Percentiles rank a stretch among this genome's conserved stretches.
phyloP scores from a whole-genome alignment of 2,329 filamentous ascomycete genomes.

The Pseudovirgaria hyperparasitica region DNA sequence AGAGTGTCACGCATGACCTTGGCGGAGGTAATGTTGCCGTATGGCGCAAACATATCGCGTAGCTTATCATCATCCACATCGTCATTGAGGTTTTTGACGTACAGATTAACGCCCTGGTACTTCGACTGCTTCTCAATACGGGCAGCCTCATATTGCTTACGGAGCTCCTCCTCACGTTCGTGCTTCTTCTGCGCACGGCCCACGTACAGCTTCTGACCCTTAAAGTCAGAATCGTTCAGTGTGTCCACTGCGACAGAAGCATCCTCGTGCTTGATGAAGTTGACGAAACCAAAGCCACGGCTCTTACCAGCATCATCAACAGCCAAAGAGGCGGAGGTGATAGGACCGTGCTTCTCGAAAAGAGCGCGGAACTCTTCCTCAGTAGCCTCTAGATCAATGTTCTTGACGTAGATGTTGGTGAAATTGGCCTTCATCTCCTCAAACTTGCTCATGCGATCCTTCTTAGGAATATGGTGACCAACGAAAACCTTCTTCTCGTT shows the following conservation, averaged over 20 bases:
- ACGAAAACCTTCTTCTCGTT: conserved; percentile 99
- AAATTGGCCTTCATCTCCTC: conserved; percentile 99
- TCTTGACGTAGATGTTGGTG: conserved; percentile 99
- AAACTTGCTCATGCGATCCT: conserved; percentile 99
- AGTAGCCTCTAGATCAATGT: conserved; percentile 70
- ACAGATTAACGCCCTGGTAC: conserved; percentile 98
- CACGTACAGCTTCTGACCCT: conserved; percentile 91
- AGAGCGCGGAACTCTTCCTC: conserved; percentile 92
- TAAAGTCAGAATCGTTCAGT: conserved; percentile 84
- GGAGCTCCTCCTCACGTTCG: conserved; percentile 97
- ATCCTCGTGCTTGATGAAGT: conserved; percentile 84
- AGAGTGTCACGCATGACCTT: conserved; percentile 94
- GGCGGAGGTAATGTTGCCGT: conserved; percentile 90
- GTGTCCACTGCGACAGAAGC: conserved; percentile 79
- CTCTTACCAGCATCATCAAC: conserved; percentile 83
- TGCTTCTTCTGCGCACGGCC: conserved; percentile 99
- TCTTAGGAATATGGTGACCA: conserved; percentile 98
- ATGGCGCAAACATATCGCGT: conserved; percentile 81
- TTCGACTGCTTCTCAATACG: conserved; percentile 97
- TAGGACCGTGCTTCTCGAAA: conserved; percentile 84
- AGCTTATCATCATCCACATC: conserved; percentile 97
- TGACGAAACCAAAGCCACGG: conserved; percentile 92
- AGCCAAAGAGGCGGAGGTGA: conserved; percentile 89
- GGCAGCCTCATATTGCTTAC: conserved; percentile 96
- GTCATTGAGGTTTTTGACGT: conserved; percentile 98